phyloP scores from a whole-genome alignment of 805 yeast genomes.

The Saturnispora kantuleensis region DNA sequence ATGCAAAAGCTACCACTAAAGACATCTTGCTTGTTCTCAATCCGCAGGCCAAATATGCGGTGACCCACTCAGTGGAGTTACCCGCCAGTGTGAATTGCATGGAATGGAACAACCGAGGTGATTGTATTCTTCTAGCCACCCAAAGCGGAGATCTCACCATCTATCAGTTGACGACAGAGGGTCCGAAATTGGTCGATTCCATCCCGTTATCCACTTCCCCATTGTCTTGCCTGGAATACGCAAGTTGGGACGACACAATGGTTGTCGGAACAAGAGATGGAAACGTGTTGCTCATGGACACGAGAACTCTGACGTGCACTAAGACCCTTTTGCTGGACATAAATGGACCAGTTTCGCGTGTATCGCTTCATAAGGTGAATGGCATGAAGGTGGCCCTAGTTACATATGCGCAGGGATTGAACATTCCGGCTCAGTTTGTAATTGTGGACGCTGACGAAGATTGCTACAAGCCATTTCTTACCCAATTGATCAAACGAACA shows the following conservation, averaged over 20 bases:
- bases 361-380: slow-evolving; percentile 1
- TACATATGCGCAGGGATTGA: slow-evolving; percentile 2
- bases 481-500: neutral
- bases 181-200: neutral
- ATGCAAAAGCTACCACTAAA: neutral
- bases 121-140: slow-evolving; percentile 5
- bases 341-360: slow-evolving; percentile 8
- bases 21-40: neutral
- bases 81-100: neutral
- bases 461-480: neutral
- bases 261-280: slow-evolving; percentile 14
- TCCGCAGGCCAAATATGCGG: too few relatives aligned
- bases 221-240: slow-evolving; percentile 6
- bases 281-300: slow-evolving; percentile 8
- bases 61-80: neutral
- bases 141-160: slow-evolving; percentile 9
- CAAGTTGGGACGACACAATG: neutral
- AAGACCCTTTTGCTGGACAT: slow-evolving; percentile 5
- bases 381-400: neutral
- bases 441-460: neutral
- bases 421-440: slow-evolving; percentile 1
- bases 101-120: slow-evolving; percentile 4
- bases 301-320: slow-evolving; percentile 7
- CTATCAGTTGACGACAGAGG: neutral
- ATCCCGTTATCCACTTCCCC: slow-evolving; percentile 11